phyloP scores from a whole-genome alignment of 2,329 filamentous ascomycete genomes.

The Fusarium longipes region DNA sequence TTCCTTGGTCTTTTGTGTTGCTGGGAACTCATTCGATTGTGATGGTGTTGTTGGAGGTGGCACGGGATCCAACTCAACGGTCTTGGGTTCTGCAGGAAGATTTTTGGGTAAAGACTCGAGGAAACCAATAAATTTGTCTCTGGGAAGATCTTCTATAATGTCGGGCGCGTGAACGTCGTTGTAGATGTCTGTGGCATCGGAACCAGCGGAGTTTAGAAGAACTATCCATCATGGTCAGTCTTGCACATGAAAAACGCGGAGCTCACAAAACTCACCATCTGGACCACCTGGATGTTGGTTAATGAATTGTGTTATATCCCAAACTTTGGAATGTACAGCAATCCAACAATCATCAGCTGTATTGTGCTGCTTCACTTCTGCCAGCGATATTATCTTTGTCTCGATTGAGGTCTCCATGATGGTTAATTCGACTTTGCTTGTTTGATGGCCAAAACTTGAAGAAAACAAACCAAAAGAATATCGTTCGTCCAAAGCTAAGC shows the following conservation, averaged over 20 bases:
- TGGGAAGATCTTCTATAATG: conserved; percentile 55
- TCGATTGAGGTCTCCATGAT: conserved; percentile 22
- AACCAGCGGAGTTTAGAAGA: conserved; percentile 63
- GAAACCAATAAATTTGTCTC: conserved; percentile 60
- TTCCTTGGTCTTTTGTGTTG: neutral
- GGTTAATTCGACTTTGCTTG: neutral
- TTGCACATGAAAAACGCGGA: accelerated
- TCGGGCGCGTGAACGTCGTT: conserved; percentile 60
- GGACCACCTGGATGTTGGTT: conserved; percentile 53
- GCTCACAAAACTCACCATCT: conserved; percentile 48
- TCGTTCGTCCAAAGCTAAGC: neutral
- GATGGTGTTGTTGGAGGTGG: neutral
- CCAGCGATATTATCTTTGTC: conserved; percentile 30
- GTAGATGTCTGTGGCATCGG: conserved; percentile 65
- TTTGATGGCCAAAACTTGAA: neutral
- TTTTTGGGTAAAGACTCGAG: conserved; percentile 51
- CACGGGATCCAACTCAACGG: neutral
- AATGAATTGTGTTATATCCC: conserved; percentile 76
- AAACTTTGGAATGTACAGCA: conserved; percentile 74
- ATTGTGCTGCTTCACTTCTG: conserved; percentile 61
- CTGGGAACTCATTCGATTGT: neutral
- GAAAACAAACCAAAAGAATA: neutral
- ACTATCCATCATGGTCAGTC: conserved; percentile 48
- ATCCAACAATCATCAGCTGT: conserved; percentile 69
- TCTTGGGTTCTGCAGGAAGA: neutral